Percentiles rank a stretch among this genome's conserved stretches.
Conservation (phyloP, 2,329 filamentous ascomycete genomes). For the Exophiala phaeomuriformis region DNA sequence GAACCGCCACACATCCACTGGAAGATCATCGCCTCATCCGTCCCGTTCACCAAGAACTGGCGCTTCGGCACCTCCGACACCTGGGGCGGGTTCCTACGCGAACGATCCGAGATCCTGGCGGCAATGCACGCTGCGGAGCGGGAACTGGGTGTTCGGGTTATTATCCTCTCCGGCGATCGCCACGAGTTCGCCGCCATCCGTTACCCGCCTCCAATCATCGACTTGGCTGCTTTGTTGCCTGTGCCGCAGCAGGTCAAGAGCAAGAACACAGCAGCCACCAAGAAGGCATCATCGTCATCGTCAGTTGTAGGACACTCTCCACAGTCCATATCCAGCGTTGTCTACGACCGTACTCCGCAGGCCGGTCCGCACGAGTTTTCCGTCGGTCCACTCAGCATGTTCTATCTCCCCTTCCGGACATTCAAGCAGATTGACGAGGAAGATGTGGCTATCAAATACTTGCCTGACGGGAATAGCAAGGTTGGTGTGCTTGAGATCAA, state of each 20-base stretch:
- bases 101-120: conserved; percentile 72
- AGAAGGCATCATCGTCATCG: neutral
- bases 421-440: conserved; percentile 75
- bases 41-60: conserved; percentile 98
- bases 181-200: conserved; percentile 93
- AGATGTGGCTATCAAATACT: conserved; percentile 77
- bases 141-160: conserved; percentile 62
- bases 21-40: conserved; percentile 86
- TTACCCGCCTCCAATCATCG: conserved; percentile 46
- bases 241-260: neutral
- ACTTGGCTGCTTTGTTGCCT: conserved; percentile 6
- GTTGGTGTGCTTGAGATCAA: conserved; percentile 78
- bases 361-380: conserved; percentile 74
- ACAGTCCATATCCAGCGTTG: neutral
- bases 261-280: conserved; percentile 27
- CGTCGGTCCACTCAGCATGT: conserved; percentile 85
- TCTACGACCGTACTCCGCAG: conserved; percentile 26
- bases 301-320: no score
- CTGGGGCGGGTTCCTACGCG: conserved; percentile 83
- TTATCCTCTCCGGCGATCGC: conserved; percentile 83
- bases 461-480: conserved; percentile 77
- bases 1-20: conserved; percentile 74
- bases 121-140: conserved; percentile 86
- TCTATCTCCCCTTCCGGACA: conserved; percentile 76
- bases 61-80: conserved; percentile 79